Evolutionary conservation across 2,329 filamentous ascomycete genomes (phyloP), one percentile per base, ranked within the genome.

Genomic region (Monilinia laxa): DNA sequence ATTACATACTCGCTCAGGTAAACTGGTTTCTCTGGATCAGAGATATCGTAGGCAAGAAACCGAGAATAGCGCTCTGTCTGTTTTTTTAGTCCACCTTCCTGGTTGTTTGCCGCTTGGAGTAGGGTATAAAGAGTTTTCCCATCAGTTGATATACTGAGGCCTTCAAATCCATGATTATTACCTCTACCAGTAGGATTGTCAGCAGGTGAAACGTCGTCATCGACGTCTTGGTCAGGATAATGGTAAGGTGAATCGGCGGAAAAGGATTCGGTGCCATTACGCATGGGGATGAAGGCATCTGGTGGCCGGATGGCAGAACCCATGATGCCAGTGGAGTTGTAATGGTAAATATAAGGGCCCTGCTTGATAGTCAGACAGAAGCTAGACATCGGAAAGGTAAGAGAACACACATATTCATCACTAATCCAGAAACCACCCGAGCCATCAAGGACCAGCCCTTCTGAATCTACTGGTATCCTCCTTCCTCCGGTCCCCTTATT

Each of bases 121-220:
- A 92, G 80, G 1, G 84, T 83, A 73, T 85, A 91, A 14, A 92
- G 79, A 2, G 81, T 85, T 68, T 85, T 86, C 12, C 88, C 87
- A 70, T 90, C 85, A 0, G 82, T 80, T 4, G 84, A 86, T n/a
- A 84, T 77, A 0, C 87, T 88, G 59, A 92, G 77, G 0, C 86
- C 89, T 76, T 92, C 90, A 59, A 92, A 85, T n/a, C 90, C 89
- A 75, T 91, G 88, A 76, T 92, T 92, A 76, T 92, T 91, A 65
- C 83, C 80, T 25, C 90, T 84, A 16, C 90, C 90, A 0, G 83
- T 83, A 1, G 81, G 80, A 0, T 87, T 85, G 70, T 89, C 80
- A 18, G 78, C 80, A 0, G 89, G 89, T 3, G 76, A 77, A 2
- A 85, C 81, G 12, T 78, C 74, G 20, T 81, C 74, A 18, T 80